phyloP scores from a whole-genome alignment of 495 filamentous ascomycete genomes.

The Physcia stellaris region DNA sequence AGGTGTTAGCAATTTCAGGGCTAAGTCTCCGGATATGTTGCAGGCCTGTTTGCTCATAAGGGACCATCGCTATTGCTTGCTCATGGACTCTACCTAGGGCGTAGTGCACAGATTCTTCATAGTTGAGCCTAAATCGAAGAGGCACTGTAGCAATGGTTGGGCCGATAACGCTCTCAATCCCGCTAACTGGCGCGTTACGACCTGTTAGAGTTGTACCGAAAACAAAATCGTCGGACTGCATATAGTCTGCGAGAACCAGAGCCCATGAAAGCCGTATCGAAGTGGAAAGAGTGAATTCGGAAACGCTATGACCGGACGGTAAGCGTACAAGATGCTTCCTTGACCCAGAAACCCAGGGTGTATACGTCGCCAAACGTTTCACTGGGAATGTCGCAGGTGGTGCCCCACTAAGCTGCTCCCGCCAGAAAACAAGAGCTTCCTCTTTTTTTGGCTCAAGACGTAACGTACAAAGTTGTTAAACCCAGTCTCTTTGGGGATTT shows the following conservation, averaged over 20 bases:
- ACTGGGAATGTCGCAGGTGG: constrained; percentile 24
- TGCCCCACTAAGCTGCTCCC: constrained; percentile 6
- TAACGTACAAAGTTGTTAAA: too few relatives aligned
- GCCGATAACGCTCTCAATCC: constrained; percentile 34
- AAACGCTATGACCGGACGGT: too few relatives aligned
- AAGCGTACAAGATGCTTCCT: too few relatives aligned
- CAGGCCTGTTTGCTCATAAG: constrained; percentile 55
- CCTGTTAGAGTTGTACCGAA: constrained; percentile 47
- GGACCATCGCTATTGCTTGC: constrained; percentile 35
- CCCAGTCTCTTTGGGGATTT: neutral
- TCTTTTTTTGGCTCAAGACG: neutral
- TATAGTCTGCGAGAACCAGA: constrained; percentile 39
- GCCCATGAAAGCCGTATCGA: constrained; percentile 52
- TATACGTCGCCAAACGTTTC: too few relatives aligned
- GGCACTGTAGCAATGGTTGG: constrained; percentile 55
- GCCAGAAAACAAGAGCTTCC: neutral
- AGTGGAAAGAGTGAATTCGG: constrained; percentile 39
- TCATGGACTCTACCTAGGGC: constrained; percentile 38
- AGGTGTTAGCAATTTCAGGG: constrained; percentile 47
- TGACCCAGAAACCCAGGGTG: too few relatives aligned
- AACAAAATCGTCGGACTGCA: constrained; percentile 36
- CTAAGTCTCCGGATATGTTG: constrained; percentile 53
- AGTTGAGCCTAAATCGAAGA: constrained; percentile 32
- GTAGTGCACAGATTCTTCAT: constrained; percentile 17
- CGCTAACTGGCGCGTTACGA: constrained; percentile 31